Conservation (phyloP, 148 eudicot species). For the Rhododendron henanense region DNA sequence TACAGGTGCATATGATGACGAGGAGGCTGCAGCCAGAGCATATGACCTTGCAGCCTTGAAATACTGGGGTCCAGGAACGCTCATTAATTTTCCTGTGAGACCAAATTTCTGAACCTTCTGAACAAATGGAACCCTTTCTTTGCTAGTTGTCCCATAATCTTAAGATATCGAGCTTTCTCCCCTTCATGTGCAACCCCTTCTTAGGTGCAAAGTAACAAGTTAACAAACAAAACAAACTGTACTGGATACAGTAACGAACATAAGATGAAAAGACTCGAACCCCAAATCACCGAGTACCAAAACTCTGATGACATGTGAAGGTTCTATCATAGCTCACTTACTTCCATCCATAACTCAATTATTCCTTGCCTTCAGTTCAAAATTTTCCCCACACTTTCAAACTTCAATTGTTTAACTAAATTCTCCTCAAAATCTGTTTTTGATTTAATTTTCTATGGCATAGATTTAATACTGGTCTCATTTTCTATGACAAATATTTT, state of each 20-base stretch:
- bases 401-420: background rate
- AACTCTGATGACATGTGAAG: background rate
- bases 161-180: background rate
- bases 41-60: constrained; percentile 99
- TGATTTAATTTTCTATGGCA: background rate
- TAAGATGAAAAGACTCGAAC: background rate
- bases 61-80: constrained; percentile 99
- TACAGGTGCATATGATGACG: constrained; percentile 96
- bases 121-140: background rate
- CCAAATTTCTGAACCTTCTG: background rate
- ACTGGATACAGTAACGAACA: background rate
- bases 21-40: constrained; percentile 99
- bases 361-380: background rate
- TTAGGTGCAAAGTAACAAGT: background rate
- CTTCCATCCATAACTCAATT: background rate
- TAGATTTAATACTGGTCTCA: background rate
- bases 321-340: too few species aligned
- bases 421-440: background rate
- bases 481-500: background rate
- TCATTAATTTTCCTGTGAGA: constrained; percentile 96
- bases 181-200: background rate
- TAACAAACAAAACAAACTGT: background rate
- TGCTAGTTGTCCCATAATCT: background rate
- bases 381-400: background rate
- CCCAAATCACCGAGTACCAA: background rate